A percentile compares a stretch with the other conserved stretches of the same genome.
Evolutionary conservation across 352 stramenopile species (phyloP).

Genomic region (Pelagophyceae sp.): DNA sequence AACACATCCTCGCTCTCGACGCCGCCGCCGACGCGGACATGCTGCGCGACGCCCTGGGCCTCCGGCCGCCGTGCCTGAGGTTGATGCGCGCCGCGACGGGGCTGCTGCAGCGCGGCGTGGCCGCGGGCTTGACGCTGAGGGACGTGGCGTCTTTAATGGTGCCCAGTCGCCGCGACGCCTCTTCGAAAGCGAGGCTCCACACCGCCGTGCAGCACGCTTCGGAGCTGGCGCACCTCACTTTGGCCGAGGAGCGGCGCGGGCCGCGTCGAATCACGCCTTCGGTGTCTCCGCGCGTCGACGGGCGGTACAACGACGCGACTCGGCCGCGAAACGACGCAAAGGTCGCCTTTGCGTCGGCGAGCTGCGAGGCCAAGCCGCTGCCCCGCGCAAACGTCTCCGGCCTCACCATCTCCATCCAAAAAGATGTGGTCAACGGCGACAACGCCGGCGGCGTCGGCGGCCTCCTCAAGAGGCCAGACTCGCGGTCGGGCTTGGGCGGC

Average conservation of each 20-base stretch:
- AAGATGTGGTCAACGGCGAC: too few relatives aligned
- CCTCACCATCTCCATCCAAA: too few relatives aligned
- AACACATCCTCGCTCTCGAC: slow-evolving; percentile 54
- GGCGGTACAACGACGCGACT: too few relatives aligned
- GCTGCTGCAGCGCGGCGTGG: slow-evolving; percentile 58
- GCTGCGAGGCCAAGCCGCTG: too few relatives aligned
- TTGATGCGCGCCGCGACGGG: slow-evolving; percentile 52
- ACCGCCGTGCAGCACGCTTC: background rate
- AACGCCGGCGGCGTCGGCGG: too few relatives aligned
- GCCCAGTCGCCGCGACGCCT: background rate
- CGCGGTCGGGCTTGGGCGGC: too few relatives aligned
- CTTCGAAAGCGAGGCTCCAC: background rate
- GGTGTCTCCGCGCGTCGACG: too few relatives aligned
- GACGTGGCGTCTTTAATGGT: slow-evolving; percentile 53
- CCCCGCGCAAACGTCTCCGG: too few relatives aligned
- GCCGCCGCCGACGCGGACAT: slow-evolving; percentile 52
- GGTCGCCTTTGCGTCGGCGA: too few relatives aligned
- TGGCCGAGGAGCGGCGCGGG: background rate
- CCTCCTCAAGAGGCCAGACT: too few relatives aligned
- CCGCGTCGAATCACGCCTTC: too few relatives aligned
- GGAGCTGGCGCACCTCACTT: background rate
- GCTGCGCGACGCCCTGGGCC: slow-evolving; percentile 52
- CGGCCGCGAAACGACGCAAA: too few relatives aligned
- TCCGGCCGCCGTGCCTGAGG: slow-evolving; percentile 52
- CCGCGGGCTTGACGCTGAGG: slow-evolving; percentile 54